A percentile compares a stretch with the other conserved stretches of the same genome.
Conservation (phyloP, 805 yeast genomes). For the Lipomyces chichibuensis region DNA sequence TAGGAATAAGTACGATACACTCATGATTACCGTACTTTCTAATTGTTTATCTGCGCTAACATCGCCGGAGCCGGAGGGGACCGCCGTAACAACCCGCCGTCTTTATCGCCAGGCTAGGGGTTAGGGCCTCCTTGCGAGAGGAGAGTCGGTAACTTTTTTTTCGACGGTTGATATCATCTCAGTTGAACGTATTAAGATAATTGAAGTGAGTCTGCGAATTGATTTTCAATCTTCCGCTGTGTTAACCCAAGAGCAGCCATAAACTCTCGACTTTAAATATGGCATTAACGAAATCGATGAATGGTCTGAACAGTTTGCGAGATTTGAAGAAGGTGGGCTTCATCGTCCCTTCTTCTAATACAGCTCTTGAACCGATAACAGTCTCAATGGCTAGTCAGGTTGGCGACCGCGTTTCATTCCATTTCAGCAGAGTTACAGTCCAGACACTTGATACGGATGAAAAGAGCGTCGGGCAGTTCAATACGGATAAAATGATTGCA, state of each 20-base stretch:
- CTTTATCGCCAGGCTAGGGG: no score
- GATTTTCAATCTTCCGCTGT: neutral
- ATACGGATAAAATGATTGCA: constrained; percentile 21
- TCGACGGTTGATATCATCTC: no score
- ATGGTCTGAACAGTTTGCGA: constrained; percentile 13
- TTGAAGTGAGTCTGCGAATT: neutral
- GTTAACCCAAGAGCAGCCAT: neutral
- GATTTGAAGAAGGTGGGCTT: constrained; percentile 24
- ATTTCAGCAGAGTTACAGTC: constrained; percentile 17
- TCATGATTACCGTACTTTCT: no score
- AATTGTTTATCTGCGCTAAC: no score
- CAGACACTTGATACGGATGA: constrained; percentile 18
- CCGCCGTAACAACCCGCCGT: no score
- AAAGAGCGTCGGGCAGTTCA: constrained; percentile 17
- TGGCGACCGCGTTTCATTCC: constrained; percentile 21
- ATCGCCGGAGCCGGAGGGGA: no score
- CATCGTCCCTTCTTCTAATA: constrained; percentile 26
- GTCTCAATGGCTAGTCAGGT: constrained; percentile 16
- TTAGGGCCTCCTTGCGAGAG: no score
- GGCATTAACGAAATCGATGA: constrained; percentile 9
- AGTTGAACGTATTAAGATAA: neutral
- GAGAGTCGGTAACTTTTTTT: no score
- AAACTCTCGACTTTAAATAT: neutral
- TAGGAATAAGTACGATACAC: no score
- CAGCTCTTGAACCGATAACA: constrained; percentile 24